Evolutionary conservation across 2,329 filamentous ascomycete species (phyloP), one percentile per base, ranked within the genome.

Genomic region (Rasamsonia emersonii): DNA sequence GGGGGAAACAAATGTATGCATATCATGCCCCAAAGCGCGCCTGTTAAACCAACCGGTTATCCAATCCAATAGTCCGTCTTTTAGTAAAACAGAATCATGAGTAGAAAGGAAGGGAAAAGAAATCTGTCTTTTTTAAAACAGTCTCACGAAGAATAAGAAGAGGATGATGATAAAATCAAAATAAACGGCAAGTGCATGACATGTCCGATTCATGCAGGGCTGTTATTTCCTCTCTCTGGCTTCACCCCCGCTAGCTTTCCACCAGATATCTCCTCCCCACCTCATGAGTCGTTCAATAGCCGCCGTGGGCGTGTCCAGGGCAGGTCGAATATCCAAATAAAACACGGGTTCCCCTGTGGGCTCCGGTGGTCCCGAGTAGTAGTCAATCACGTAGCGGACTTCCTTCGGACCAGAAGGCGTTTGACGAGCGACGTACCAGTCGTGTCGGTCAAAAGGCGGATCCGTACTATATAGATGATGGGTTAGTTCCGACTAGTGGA

Each of bases 231-330:
- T 49, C 37, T 46, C 41, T 24, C 56, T 47, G 24, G 72, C 76
- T 35, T 73, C 73, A 9, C 77, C 84, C 1, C 88, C 88, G 33
- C 77, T 84, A 0, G 86, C 86, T 45, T 75, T 78, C 78, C 85
- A 94, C 91, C 91, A 98, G 6, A 93, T 73, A 59, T 96, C 89
- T 7, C 84, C 86, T 30, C 86, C 82, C 85, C 88, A 96, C 50
- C 86, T 70, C 54, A 95, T 76, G 39, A 86, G 61, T 31, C 91
- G 73, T 67, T 96, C 91, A 3, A 79, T 75, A 1, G 86, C 82
- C 16, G 80, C 80, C 1, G 75, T 79, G 3, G 86, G 86, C 0
- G 84, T 85, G 56, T 82, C 78, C 24, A 94, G 64, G 3, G 91
- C 91, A 2, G 91, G 91, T 41, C 91, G 74, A 13, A 98, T 91